A percentile compares a stretch with the other conserved stretches of the same genome.
phyloP scores from a whole-genome alignment of 495 filamentous ascomycete species.

The Talaromyces nanjingensis region DNA sequence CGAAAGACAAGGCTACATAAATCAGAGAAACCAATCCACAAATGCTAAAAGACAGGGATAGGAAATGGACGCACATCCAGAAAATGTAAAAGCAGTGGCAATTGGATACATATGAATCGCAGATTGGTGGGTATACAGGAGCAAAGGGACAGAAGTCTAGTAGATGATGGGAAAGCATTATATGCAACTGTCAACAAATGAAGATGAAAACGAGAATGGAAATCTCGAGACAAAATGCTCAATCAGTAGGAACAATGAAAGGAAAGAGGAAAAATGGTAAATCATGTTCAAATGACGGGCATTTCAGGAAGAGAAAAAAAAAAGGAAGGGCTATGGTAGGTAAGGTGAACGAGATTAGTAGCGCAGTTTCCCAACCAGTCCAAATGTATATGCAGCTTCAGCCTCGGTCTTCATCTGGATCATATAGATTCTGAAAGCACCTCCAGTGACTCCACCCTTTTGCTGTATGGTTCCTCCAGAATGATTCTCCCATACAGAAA shows the following conservation, averaged over 20 bases:
- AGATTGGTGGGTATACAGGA: conserved; percentile 11
- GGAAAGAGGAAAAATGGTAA: not conserved
- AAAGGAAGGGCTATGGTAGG: not conserved
- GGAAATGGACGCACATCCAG: not conserved
- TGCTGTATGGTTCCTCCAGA: conserved; percentile 60
- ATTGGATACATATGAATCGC: not conserved
- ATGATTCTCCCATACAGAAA: conserved; percentile 80
- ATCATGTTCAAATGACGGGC: not conserved
- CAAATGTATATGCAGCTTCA: conserved; percentile 55
- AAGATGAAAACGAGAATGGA: not conserved
- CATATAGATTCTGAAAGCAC: conserved; percentile 71
- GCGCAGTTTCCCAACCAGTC: conserved; percentile 51
- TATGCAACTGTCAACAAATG: conserved; percentile 3
- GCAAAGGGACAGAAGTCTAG: conserved; percentile 20
- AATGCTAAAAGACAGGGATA: not conserved
- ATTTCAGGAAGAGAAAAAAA: not conserved
- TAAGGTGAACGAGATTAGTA: conserved; percentile 31
- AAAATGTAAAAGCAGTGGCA: not conserved
- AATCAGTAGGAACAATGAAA: not conserved
- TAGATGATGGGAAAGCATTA: conserved; percentile 2
- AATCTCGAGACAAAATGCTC: not conserved
- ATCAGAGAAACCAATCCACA: not conserved
- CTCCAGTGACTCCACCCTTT: conserved; percentile 62
- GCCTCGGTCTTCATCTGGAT: conserved; percentile 67
- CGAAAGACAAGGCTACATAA: not conserved